These are phyloP conservation scores for Neurospora sp. DNA, from an alignment of 495 filamentous ascomycete species.

Conservation along the genomic window DNA sequence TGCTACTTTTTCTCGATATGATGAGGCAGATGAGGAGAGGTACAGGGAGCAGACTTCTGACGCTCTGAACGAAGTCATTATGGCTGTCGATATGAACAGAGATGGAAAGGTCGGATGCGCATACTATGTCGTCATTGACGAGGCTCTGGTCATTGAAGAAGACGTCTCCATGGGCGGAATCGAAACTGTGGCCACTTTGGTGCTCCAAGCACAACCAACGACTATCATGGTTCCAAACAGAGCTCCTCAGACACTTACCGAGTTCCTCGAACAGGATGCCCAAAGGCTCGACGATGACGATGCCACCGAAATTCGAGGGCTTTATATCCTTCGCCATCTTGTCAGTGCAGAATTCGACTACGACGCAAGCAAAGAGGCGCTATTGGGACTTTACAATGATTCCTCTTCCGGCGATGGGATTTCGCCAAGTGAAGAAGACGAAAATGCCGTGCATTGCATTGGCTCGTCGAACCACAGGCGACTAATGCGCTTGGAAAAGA, in stretches of 20 bases:
- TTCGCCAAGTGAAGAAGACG: conserved; percentile 43
- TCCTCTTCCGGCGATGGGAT: conserved; percentile 38
- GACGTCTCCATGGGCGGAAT: conserved; percentile 63
- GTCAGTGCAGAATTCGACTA: conserved; percentile 72
- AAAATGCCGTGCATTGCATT: conserved; percentile 37
- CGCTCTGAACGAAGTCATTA: conserved; percentile 63
- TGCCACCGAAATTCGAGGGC: conserved; percentile 22
- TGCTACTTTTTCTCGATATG: background rate
- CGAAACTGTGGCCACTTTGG: conserved; percentile 66
- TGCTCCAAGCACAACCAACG: conserved; percentile 70
- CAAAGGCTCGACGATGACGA: conserved; percentile 27
- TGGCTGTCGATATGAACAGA: conserved; percentile 71
- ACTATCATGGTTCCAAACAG: conserved; percentile 64
- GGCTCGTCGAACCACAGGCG: conserved; percentile 49
- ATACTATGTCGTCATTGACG: conserved; percentile 69
- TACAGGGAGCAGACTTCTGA: conserved; percentile 36
- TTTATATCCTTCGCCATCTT: conserved; percentile 64
- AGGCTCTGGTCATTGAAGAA: conserved; percentile 68
- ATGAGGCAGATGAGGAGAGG: background rate
- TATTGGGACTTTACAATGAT: conserved; percentile 48
- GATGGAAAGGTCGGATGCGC: conserved; percentile 72
- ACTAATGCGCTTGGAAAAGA: conserved; percentile 60
- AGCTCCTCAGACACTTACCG: conserved; percentile 50
- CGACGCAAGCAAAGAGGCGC: conserved; percentile 55
- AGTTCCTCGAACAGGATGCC: conserved; percentile 33